A percentile compares a stretch with the other conserved stretches of the same genome.
Evolutionary conservation across 1,139 yeast species (phyloP).

Genomic region (Debaryomyces subglobosus): DNA sequence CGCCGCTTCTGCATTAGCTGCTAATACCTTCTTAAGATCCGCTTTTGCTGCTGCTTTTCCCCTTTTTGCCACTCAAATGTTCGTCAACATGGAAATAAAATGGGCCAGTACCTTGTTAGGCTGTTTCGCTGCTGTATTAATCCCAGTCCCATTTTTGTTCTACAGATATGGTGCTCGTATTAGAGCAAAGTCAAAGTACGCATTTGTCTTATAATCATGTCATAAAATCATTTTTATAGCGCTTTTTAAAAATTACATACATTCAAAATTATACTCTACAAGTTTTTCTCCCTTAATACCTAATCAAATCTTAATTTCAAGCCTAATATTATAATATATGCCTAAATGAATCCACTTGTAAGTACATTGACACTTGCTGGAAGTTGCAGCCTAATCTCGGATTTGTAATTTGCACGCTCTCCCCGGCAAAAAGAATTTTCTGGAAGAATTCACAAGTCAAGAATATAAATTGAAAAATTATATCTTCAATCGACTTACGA

Average conservation of each 20-base stretch:
- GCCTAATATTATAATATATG: background rate
- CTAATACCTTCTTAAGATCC: slow-evolving; percentile 76
- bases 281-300: background rate
- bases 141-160: slow-evolving; percentile 79
- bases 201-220: background rate
- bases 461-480: slow-evolving; percentile 5
- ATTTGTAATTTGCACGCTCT: background rate
- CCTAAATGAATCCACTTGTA: background rate
- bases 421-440: slow-evolving; percentile 7
- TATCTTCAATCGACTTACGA: slow-evolving; percentile 1
- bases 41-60: slow-evolving; percentile 57
- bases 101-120: slow-evolving; percentile 88
- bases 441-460: background rate
- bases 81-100: slow-evolving; percentile 68
- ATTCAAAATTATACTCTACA: background rate
- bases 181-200: slow-evolving; percentile 51
- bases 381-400: background rate
- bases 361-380: background rate
- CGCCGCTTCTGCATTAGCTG: slow-evolving; percentile 91
- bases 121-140: slow-evolving; percentile 58
- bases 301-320: background rate
- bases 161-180: slow-evolving; percentile 62
- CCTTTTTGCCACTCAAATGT: slow-evolving; percentile 65
- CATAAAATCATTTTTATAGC: background rate
- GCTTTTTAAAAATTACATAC: background rate